Percentiles rank a stretch among this genome's conserved stretches.
Conservation (phyloP, 1,139 yeast genomes). For the Pichia sp. region DNA sequence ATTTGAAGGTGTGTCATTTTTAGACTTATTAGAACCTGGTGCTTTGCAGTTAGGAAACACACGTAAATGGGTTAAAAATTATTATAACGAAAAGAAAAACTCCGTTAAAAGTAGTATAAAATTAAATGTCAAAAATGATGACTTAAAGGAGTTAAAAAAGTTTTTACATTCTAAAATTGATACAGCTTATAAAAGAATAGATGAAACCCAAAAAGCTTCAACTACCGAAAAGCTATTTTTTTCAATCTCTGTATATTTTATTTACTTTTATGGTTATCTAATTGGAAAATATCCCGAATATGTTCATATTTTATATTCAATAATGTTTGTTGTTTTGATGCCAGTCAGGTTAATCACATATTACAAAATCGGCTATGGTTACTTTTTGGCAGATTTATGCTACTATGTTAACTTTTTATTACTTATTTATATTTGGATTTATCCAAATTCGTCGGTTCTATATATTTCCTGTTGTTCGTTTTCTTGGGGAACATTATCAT, state of each 20-base stretch:
- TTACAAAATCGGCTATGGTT: conserved; percentile 72
- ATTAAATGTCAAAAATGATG: conserved; percentile 22
- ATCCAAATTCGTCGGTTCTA: conserved; percentile 64
- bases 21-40: conserved; percentile 35
- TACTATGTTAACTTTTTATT: conserved; percentile 78
- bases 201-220: conserved; percentile 46
- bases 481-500: conserved; percentile 81
- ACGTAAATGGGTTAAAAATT: conserved; percentile 19
- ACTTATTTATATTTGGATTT: conserved; percentile 70
- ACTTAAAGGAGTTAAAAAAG: conserved; percentile 28
- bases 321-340: conserved; percentile 55
- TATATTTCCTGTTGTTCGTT: conserved; percentile 82
- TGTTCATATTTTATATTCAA: conserved; percentile 73
- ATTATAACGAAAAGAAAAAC: conserved; percentile 13
- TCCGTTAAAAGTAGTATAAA: conserved; percentile 7
- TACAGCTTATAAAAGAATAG: conserved; percentile 53
- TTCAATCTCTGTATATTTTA: conserved; percentile 60
- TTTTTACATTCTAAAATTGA: conserved; percentile 37
- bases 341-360: conserved; percentile 84
- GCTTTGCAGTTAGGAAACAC: conserved; percentile 21
- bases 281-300: conserved; percentile 73
- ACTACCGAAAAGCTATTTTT: conserved; percentile 77
- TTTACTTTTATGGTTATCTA: conserved; percentile 67
- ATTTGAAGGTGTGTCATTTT: conserved; percentile 29
- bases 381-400: conserved; percentile 88